Evolutionary conservation across 2,329 filamentous ascomycete genomes (phyloP), one percentile per base, ranked within the genome.

Genomic region (Ophiocordyceps camponoti-leonardi): DNA sequence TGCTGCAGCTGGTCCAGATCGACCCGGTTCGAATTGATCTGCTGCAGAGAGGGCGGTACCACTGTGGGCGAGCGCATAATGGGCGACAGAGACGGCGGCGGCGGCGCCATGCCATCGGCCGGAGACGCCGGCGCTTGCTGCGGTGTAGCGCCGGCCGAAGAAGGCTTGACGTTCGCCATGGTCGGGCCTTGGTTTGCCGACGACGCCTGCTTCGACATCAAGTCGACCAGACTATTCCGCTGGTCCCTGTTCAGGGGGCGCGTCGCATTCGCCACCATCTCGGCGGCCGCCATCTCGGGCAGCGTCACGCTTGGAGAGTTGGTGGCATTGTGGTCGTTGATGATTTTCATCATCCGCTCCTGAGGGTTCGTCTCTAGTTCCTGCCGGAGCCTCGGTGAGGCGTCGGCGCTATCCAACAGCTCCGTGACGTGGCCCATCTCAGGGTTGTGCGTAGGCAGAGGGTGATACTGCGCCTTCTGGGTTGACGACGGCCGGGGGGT

Each of bases 1-100:
- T 80, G 81, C 50, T 85, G 77, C 2, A 96, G 70, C 28, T 83
- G 73, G 44, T 92, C 84, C 26, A 95, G 74, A 50, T 94, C 83
- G 14, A 81, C 70, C 49, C 82, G 73, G 5, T 82, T 88, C 49
- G 75, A 75, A 42, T 71, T 75, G 49, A 92, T 74, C 37, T 79
- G 72, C 44, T 75, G 69, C 19, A 86, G 65, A 0, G 74, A 73
- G 1, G 72, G 69, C 4, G 64, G 62, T 1, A 61, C 59, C 50
- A 70, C 61, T 7, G 59, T 56, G 4, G 66, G 56, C 22, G 67
- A 63, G 7, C 64, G 61, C 48, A 77, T 62, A 45, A 68, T 66
- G 0, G 73, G 69, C 1, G 73, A 73, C n/a, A 73, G 58, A 3
- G 67, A 67, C 8, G 60, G 54, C 52, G 56, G 54, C 52, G 56